Evolutionary conservation across 2,329 filamentous ascomycete genomes (phyloP), one percentile per base, ranked within the genome.

Genomic region (Ophiostoma ips): DNA sequence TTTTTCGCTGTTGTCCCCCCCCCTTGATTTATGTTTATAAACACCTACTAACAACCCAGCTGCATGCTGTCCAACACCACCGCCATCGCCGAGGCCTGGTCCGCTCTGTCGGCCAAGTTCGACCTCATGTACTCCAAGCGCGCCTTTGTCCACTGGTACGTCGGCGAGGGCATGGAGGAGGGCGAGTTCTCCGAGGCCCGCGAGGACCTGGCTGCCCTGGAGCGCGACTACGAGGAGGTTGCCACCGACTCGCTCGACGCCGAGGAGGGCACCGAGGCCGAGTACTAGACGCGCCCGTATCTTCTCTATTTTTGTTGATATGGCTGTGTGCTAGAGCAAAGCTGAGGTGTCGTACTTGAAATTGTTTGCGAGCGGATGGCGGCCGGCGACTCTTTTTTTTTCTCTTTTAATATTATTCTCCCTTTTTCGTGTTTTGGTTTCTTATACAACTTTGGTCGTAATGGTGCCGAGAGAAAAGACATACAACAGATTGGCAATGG

Each of bases 101-200:
- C 86, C 57, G 88, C 88, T 59, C 81, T 98, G 58, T 94, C 88
- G 55, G 80, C 84, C 79, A 98, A 98, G 76, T 98, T 98, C 76
- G 92, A 98, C 66, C 87, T 98, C 68, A 98, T 98, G 92, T 95
- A 96, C 83, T 94, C 87, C 69, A 98, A 98, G 84, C 92, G 92
- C 76, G 92, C 92, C 56, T 98, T 98, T 73, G 92, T 98, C 58
- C 92, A 98, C 75, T 98, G 92, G 92, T 98, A 96, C 64, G 92
- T 98, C 66, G 92, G 92, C 75, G 92, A 96, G 78, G 92, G 92
- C 81, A 98, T 98, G 92, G 92, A 98, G 79, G 92, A 98, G 71
- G 92, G 92, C 71, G 92, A 98, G 73, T 98, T 98, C 81, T 94
- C 87, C 52, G 92, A 98, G 77, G 92, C 92, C 58, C 89, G 92